phyloP scores from a whole-genome alignment of 805 yeast species.

The Spencermartinsiella europaea region DNA sequence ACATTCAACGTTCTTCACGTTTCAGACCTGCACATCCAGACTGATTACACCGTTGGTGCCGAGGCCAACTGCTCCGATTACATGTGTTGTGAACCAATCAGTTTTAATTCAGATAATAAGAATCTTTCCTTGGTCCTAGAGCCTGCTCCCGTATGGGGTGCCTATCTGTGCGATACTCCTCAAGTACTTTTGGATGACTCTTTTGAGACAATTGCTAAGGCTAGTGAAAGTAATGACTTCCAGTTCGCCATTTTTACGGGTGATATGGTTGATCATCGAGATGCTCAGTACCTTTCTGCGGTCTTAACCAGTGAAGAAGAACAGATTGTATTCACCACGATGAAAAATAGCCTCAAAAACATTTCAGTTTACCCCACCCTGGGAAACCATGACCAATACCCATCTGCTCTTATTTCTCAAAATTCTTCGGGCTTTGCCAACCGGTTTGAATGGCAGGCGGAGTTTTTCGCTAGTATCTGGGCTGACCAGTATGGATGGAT shows the following conservation, averaged over 20 bases:
- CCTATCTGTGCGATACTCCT: constrained; percentile 63
- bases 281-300: constrained; percentile 41
- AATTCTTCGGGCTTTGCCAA: constrained; percentile 40
- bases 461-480: constrained; percentile 47
- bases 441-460: constrained; percentile 43
- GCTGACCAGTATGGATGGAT: constrained; percentile 42
- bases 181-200: constrained; percentile 58
- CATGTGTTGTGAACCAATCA: constrained; percentile 58
- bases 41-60: constrained; percentile 43
- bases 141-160: constrained; percentile 58
- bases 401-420: constrained; percentile 66
- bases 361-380: constrained; percentile 57
- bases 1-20: constrained; percentile 59
- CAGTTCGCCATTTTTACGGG: constrained; percentile 69
- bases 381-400: constrained; percentile 72
- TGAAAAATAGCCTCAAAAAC: constrained; percentile 46
- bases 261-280: constrained; percentile 64
- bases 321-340: constrained; percentile 43
- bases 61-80: constrained; percentile 42
- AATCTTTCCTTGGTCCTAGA: constrained; percentile 36
- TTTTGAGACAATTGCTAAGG: constrained; percentile 38
- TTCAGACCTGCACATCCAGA: constrained; percentile 60
- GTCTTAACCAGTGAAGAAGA: constrained; percentile 51
- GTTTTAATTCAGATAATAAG: constrained; percentile 28
- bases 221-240: constrained; percentile 28